Base-by-base conservation (phyloP, 2,329 filamentous ascomycete species). In the Fusarium falciforme region DNA sequence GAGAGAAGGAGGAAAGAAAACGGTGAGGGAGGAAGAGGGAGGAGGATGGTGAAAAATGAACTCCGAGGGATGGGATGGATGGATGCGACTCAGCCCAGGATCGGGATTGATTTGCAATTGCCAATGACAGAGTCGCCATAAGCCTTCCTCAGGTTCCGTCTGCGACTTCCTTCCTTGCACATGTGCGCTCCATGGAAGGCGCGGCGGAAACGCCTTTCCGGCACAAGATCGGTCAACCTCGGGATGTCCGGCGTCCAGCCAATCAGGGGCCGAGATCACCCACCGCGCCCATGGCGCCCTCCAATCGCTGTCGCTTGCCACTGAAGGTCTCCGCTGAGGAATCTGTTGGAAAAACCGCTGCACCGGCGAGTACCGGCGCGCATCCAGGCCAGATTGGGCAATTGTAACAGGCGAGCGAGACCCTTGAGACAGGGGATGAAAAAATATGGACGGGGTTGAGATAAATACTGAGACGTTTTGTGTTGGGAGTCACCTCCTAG, bases 111-210 rank as follows among this genome's bases (percentile, higher is more conserved):
- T 68, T 66, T 42, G 60, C 62, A 64, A 72, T 77, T 78, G 57
- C 76, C 76, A 77, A 77, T 77, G 68, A 74, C 74, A 69, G 57
- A 62, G 71, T 61, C 66, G 72, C 61, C 72, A 78, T 71, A 76
- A 76, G 47, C 25, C 27, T 54, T 54, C 27, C 27, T 31, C 63
- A 63, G 62, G 47, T 52, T 42, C 70, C 57, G 72, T 72, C 70
- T 72, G 71, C 64, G 61, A 67, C 20, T 54, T 64, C 64, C 68
- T 47, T 67, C 61, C 58, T 52, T 47, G 49, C 35, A 52, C 71
- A 68, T 72, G 71, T 55, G 67, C 67, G 42, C 57, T 29, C 27
- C 47, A 31, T 31, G 47, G 47, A 52, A 31, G 27, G 47, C 44
- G 27, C 47, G 47, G 47, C 47, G 47, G 47, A 54, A 54, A 54